A percentile compares a stretch with the other conserved stretches of the same genome.
phyloP scores from a whole-genome alignment of 805 yeast species.

The Lachancea lanzarotensis region DNA sequence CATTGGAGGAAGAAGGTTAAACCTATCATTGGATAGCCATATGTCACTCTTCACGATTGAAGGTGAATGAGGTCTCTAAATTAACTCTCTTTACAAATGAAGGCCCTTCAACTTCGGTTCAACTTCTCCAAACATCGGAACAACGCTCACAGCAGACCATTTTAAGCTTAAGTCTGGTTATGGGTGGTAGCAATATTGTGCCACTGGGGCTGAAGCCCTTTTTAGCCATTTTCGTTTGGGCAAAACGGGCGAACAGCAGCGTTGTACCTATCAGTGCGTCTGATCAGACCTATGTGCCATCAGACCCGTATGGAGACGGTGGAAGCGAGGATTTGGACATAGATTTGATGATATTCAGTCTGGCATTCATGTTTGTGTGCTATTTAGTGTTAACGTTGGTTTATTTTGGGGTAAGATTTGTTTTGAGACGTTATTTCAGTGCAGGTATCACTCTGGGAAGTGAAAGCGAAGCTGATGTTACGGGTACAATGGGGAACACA shows the following conservation, averaged over 20 bases:
- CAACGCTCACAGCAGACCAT: not conserved
- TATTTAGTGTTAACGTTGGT: slow-evolving; percentile 11
- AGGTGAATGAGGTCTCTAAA: not conserved
- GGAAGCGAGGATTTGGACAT: slow-evolving; percentile 20
- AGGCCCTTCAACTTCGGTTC: no score
- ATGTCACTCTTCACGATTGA: not conserved
- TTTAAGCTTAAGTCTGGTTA: not conserved
- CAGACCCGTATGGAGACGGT: slow-evolving; percentile 6
- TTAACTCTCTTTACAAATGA: not conserved
- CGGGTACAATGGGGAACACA: slow-evolving; percentile 7
- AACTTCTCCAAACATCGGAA: no score
- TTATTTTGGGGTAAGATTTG: slow-evolving; percentile 11
- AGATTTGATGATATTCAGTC: slow-evolving; percentile 21
- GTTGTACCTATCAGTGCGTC: not conserved
- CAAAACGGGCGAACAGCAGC: not conserved
- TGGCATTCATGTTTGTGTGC: slow-evolving; percentile 17
- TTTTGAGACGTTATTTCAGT: slow-evolving; percentile 10
- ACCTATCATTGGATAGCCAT: not conserved
- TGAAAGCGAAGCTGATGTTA: not conserved
- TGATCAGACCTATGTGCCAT: slow-evolving; percentile 2
- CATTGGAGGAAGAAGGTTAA: no score
- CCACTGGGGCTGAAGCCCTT: not conserved
- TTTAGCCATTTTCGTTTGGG: not conserved
- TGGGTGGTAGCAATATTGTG: not conserved
- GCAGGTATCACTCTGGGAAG: slow-evolving; percentile 9